Evolutionary conservation across 495 filamentous ascomycete genomes (phyloP).

Genomic region (Penicillium manginii): DNA sequence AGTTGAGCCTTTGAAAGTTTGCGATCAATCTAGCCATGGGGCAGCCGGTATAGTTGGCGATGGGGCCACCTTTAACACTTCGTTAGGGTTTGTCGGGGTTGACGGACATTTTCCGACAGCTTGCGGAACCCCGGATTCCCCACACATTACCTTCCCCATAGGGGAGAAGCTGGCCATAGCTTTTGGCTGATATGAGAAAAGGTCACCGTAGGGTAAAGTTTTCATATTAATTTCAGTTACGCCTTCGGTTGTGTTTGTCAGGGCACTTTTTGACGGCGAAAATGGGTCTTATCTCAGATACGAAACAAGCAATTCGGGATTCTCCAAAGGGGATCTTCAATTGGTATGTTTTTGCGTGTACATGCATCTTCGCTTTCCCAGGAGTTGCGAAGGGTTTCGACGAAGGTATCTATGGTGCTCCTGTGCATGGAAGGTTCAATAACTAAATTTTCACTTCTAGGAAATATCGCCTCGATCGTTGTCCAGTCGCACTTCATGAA

Average conservation of each 20-base stretch:
- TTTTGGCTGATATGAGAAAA: neutral
- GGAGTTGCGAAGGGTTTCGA: constrained; percentile 29
- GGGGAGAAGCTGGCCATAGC: neutral
- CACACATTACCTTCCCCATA: neutral
- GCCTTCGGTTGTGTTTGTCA: neutral
- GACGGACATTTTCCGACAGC: constrained; percentile 14
- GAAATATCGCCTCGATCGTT: constrained; percentile 28
- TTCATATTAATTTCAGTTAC: neutral
- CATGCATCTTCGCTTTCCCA: constrained; percentile 25
- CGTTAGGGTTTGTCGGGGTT: neutral
- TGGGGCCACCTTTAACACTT: neutral
- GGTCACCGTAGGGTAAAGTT: neutral
- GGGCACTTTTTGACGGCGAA: constrained; percentile 15
- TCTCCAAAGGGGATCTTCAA: constrained; percentile 27
- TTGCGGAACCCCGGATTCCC: neutral
- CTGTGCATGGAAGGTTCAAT: neutral
- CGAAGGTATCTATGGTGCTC: constrained; percentile 18
- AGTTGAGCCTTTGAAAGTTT: neutral
- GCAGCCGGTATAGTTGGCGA: too few relatives aligned
- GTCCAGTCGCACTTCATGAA: constrained; percentile 24
- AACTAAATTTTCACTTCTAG: constrained; percentile 2
- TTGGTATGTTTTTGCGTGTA: constrained; percentile 22
- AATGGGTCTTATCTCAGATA: constrained; percentile 63
- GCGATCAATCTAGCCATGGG: too few relatives aligned
- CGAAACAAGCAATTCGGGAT: constrained; percentile 43